phyloP scores from a whole-genome alignment of 805 yeast genomes.

The Cyberlindnera bimundalis region DNA sequence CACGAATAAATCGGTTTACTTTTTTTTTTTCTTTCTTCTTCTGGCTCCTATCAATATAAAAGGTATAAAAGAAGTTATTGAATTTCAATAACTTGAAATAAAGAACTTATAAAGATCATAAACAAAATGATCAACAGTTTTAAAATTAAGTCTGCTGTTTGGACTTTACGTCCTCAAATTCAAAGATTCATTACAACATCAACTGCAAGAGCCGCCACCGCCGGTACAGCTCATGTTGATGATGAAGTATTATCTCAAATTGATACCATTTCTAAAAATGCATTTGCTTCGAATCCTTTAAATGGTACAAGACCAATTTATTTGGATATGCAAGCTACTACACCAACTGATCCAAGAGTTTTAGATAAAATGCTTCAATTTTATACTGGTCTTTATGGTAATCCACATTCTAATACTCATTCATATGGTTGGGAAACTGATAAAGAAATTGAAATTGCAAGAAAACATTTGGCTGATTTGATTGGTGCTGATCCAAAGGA shows the following conservation, averaged over 20 bases:
- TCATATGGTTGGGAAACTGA: conserved; percentile 99
- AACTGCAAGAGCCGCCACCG: conserved; percentile 18
- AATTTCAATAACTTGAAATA: too few relatives aligned
- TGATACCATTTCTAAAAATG: conserved; percentile 33
- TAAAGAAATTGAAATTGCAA: conserved; percentile 81
- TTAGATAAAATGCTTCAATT: conserved; percentile 82
- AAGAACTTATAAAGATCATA: not conserved
- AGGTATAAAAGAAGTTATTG: too few relatives aligned
- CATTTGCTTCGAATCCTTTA: conserved; percentile 37
- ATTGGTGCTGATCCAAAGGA: conserved; percentile 95
- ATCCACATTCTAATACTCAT: conserved; percentile 97
- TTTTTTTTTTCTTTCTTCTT: too few relatives aligned
- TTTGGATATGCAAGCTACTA: conserved; percentile 96
- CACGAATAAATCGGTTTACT: too few relatives aligned
- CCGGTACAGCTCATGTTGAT: conserved; percentile 13
- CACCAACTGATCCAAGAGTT: conserved; percentile 97
- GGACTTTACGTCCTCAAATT: conserved; percentile 5
- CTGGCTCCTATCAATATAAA: too few relatives aligned
- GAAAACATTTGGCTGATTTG: conserved; percentile 75
- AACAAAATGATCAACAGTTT: not conserved
- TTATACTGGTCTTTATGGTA: conserved; percentile 92
- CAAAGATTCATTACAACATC: conserved; percentile 18
- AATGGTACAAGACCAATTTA: conserved; percentile 87
- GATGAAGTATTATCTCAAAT: conserved; percentile 1
- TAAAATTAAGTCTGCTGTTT: not conserved